Base-by-base conservation (phyloP, 73 alveolate species). In the Paraurostyla sp. region DNA sequence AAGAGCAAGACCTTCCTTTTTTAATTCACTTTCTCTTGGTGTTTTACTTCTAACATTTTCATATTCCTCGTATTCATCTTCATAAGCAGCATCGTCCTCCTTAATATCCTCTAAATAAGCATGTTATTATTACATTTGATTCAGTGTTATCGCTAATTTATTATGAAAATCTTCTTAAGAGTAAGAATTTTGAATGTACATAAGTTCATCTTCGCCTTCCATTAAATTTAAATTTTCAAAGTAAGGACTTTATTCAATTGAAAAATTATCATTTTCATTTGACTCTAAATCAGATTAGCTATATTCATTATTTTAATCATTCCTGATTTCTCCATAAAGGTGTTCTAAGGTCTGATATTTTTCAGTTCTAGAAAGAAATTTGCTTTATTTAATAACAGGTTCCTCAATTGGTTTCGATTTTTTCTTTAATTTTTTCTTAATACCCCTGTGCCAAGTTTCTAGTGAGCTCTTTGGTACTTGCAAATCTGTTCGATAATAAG, bases 21-120 rank as follows among this genome's bases (percentile, higher is more conserved):
- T 65, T 0, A 58, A 65, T 35, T 65, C 32, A 38, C 23, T 65
- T 0, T 38, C 4, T 65, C 58, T 38, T 38, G 82, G 82, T 38
- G 82, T n/a, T n/a, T n/a, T n/a, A n/a, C n/a, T 65, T 65, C 46
- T 65, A 35, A 42, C 4, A 18, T 35, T 23, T 30, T 65, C 41
- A 38, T n/a, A 15, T 6, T 65, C 82, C 46, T 65, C 82, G 41
- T 35, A 65, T 30, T 65, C 82, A 65, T 65, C 82, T 38, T 65
- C 82, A 65, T 35, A 65, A 36, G 69, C 69, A 9, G 58, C 43
- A 33, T 18, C 42, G 41, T 65, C 82, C 25, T 65, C 82, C 25
- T 65, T 65, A 65, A 65, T 65, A 22, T 65, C 82, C 25, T 65
- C 82, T n/a, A 40, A 65, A 58, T 38, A 38, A 13, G 36, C 9